Evolutionary conservation across 1,284 basidiomycete genomes (phyloP).

Genomic region (Irpex rosettiformis): DNA sequence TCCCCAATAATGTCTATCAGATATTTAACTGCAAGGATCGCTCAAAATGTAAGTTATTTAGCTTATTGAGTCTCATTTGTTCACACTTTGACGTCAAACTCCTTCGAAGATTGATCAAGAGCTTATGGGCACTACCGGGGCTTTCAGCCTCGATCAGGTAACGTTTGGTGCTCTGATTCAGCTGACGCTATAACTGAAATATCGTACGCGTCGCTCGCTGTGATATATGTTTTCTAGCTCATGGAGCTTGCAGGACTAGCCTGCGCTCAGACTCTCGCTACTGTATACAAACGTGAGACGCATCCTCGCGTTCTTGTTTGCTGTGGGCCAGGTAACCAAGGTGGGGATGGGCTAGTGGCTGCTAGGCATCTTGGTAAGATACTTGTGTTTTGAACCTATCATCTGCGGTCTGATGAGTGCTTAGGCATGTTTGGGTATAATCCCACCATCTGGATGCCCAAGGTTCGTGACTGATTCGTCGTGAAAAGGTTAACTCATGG

Average conservation of each 20-base stretch:
- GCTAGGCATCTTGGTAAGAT: slow-evolving; percentile 82
- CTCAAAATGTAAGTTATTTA: slow-evolving; percentile 62
- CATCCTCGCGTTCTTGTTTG: slow-evolving; percentile 83
- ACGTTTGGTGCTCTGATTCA: too few species aligned
- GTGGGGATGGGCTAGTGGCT: slow-evolving; percentile 96
- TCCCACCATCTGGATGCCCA: slow-evolving; percentile 88
- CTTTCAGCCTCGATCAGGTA: slow-evolving; percentile 91
- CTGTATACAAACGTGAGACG: slow-evolving; percentile 64
- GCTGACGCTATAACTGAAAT: neutral
- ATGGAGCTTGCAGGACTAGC: slow-evolving; percentile 99
- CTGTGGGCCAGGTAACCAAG: slow-evolving; percentile 97
- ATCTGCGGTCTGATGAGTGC: neutral
- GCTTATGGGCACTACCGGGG: slow-evolving; percentile 80
- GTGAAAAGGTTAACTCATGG: neutral
- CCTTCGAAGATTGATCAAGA: slow-evolving; percentile 87
- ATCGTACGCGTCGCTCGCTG: neutral
- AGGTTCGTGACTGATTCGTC: slow-evolving; percentile 53
- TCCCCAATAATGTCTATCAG: slow-evolving; percentile 56
- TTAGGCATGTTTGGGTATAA: slow-evolving; percentile 86
- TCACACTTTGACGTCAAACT: slow-evolving; percentile 6
- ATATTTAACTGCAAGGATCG: slow-evolving; percentile 75
- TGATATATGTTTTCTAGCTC: slow-evolving; percentile 48
- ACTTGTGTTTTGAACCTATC: neutral
- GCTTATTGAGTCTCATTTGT: neutral
- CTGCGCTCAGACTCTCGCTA: slow-evolving; percentile 87